Evolutionary conservation across 1,284 basidiomycete genomes (phyloP), one percentile per base, ranked within the genome.

Genomic region (Phellopilus nigrolimitatus): DNA sequence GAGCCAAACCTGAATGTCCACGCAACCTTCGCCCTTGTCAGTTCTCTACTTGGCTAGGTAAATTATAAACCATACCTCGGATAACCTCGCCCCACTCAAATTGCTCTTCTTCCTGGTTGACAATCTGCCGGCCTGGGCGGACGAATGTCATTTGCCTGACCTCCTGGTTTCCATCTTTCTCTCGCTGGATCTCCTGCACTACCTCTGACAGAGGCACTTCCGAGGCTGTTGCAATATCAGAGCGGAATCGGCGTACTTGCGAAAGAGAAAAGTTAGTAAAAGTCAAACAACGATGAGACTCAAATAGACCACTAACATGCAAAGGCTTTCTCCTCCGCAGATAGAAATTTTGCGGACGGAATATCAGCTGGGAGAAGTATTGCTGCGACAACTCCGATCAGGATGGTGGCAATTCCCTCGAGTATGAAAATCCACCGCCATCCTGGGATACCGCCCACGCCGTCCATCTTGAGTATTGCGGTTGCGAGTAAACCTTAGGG

Each of bases 351-450:
- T 24, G 84, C 84, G 0, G 75, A 75, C 27, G 69, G 66, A 27
- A 87, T 71, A 59, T 80, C 79, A 48, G 79, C 76, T n/a, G 80
- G 79, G 39, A 87, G 63, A 52, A 82, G 64, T 49, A 71, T 67
- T 53, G 74, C 74, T 2, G 82, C 73, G 13, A 76, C 62, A 13
- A 77, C 31, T 9, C 76, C 74, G n/a, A 74, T 64, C 9, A 84
- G 27, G 21, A 84, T 68, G 0, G 84, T 88, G 8, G 73, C 75
- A 36, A 87, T 71, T n/a, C 84, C 84, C 64, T 81, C 81, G 0
- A 86, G 68, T 57, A 85, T 81, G 65, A 82, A 84, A 46, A 85
- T 84, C 80, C 82, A 85, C 49, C 77, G 68, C 80, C 70, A 72
- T 6, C 80, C 79, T 1, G 73, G 71, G 2, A 81, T 59, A 6